Base-by-base conservation (phyloP, 176 grass and related monocot species). In the Guadua angustifolia region DNA sequence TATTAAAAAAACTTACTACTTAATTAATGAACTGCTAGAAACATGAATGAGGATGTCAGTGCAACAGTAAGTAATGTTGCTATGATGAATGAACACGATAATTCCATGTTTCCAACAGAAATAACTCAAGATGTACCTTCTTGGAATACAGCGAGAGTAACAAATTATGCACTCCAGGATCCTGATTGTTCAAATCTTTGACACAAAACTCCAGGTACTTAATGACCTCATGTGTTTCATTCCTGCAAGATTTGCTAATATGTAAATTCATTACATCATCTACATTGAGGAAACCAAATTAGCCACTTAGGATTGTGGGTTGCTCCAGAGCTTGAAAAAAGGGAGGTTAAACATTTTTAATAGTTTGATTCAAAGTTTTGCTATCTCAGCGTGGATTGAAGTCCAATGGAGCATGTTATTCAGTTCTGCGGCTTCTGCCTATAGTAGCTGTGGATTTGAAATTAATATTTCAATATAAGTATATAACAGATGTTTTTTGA, bases 191-290 rank as follows among this genome's bases (percentile, higher is more conserved):
- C 60, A 95, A 86, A 79, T 95, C 88, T 86, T 92, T 94, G 46
- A 98, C 91, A 88, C 95, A 95, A 82, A 98, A 98, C 75, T 98
- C 95, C 73, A 98, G 83, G 83, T 98, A 98, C 69, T 98, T 98
- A 44, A 98, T 95, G 73, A 98, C 95, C 64, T 98, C 93, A 49
- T 98, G 91, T 12, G 95, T 98, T 79, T 98, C 95, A 36, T 95
- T 98, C 91, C 95, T 98, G 76, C 66, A 87, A 85, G 73, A 77
- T 19, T 88, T 26, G n/a, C 59, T 62, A 67, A 78, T 38, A 89
- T 79, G 74, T 74, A 22, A 66, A 79, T 81, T 47, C 66, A 85
- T 26, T 68, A 88, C 15, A 79, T 73, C 56, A 84, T 59, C 73
- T 5, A 70, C 15, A 45, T 9, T 45, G 60, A 0, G 22, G 42